Evolutionary conservation across 2,329 filamentous ascomycete genomes (phyloP).

Genomic region (Fusarium sp.): DNA sequence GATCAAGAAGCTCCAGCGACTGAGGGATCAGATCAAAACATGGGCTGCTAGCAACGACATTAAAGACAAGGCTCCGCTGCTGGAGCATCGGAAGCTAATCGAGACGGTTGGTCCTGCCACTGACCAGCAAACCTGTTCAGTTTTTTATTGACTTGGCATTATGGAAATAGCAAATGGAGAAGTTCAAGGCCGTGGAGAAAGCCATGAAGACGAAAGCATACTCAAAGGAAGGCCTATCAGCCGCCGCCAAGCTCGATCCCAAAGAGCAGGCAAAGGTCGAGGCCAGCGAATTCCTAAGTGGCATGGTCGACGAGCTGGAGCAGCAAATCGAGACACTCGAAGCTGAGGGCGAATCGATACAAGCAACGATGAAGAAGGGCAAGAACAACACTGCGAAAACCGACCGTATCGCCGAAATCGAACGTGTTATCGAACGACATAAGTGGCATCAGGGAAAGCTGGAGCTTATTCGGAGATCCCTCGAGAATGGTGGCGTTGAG

Average conservation of each 20-base stretch:
- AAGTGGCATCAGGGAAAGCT: slow-evolving; percentile 97
- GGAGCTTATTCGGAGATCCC: slow-evolving; percentile 87
- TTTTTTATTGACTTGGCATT: slow-evolving; percentile 35
- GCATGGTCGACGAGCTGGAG: slow-evolving; percentile 92
- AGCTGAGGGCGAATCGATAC: slow-evolving; percentile 87
- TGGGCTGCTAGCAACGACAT: slow-evolving; percentile 99
- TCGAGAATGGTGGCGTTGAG: slow-evolving; percentile 94
- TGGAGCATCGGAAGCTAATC: slow-evolving; percentile 95
- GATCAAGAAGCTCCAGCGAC: slow-evolving; percentile 98
- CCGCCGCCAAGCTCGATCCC: slow-evolving; percentile 94
- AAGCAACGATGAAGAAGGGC: slow-evolving; percentile 92
- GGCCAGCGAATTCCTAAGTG: slow-evolving; percentile 84
- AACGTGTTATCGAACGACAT: slow-evolving; percentile 87
- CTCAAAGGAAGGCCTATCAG: slow-evolving; percentile 95
- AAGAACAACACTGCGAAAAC: slow-evolving; percentile 88
- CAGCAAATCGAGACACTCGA: slow-evolving; percentile 93
- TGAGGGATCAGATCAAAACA: slow-evolving; percentile 99
- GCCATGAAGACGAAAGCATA: slow-evolving; percentile 99
- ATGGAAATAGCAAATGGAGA: slow-evolving; percentile 88
- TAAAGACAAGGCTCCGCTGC: slow-evolving; percentile 96
- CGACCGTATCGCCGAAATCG: slow-evolving; percentile 89
- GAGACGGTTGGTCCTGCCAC: slow-evolving; percentile 80
- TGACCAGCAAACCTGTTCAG: slow-evolving; percentile 17
- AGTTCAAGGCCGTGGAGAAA: slow-evolving; percentile 99
- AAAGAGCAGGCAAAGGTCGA: slow-evolving; percentile 96